Conservation (phyloP, 176 grass and related monocot species). For the Oryza australiensis region DNA sequence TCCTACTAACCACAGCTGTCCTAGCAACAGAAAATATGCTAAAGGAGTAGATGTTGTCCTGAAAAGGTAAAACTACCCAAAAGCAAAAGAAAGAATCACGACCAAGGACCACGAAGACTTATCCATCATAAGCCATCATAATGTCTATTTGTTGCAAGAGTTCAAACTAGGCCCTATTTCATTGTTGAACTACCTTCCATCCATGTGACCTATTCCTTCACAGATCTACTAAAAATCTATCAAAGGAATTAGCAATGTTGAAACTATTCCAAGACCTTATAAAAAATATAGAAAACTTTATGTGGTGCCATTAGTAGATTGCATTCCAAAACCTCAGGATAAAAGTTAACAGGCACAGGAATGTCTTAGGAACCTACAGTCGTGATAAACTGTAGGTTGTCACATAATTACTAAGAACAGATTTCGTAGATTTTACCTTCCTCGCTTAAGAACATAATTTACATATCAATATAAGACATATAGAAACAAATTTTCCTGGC, state of each 20-base stretch:
- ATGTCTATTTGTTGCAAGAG: not conserved
- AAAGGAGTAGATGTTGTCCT: no score
- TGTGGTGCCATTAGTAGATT: not conserved
- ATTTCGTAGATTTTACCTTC: not conserved
- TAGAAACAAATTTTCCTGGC: not conserved
- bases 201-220: not conserved
- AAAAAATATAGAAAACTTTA: not conserved
- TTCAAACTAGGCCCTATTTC: not conserved
- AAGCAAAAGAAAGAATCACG: no score
- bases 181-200: not conserved
- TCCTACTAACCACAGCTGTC: no score
- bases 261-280: not conserved
- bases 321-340: not conserved
- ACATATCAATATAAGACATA: not conserved
- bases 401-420: not conserved
- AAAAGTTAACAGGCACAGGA: not conserved
- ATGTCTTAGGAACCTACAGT: not conserved
- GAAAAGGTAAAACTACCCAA: no score
- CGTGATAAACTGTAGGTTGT: not conserved
- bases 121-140: not conserved
- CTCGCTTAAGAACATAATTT: not conserved
- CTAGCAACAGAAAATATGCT: no score
- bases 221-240: not conserved
- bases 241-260: not conserved
- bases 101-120: no score